Evolutionary conservation across 2,329 filamentous ascomycete species (phyloP), one percentile per base, ranked within the genome.

Genomic region (Stagonosporopsis vannaccii): DNA sequence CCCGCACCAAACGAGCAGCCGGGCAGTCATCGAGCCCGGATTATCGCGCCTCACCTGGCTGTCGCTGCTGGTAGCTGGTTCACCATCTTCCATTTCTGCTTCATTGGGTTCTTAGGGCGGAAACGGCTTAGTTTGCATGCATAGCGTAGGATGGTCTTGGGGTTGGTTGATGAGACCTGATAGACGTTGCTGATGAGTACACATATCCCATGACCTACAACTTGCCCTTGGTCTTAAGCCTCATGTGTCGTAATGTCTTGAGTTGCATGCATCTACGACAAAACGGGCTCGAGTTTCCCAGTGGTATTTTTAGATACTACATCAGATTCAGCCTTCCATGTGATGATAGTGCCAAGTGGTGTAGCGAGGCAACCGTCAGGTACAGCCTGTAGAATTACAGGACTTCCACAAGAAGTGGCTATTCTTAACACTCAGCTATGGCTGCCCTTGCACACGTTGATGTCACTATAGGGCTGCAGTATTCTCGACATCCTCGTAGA

Each of bases 101-200:
- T 58, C 46, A 19, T 35, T 44, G 36, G 43, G 33, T 58, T 40
- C 9, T n/a, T 48, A 49, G 54, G 51, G 50, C 39, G 36, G 35
- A 32, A 28, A 47, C 30, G 40, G 51, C 43, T 58, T 53, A 58
- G 54, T 47, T 58, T 60, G 40, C 55, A 51, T 60, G 58, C 58
- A 57, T 55, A 54, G 54, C 45, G 37, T 48, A 46, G 30, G 47
- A 48, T 15, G 43, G 25, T 25, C 30, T 26, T 30, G 43, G 28
- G 46, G 25, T 5, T 28, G 36, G 35, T 36, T 19, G 43, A 23
- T 22, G 40, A 33, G 23, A 37, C 22, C 5, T 32, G 19, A 40
- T 56, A 56, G 47, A 43, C 37, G n/a, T 43, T 51, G 47, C 47
- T 48, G 37, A 56, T 39, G 41, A 46, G 51, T 47, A 47, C 19